Evolutionary conservation across 257 asterid species (phyloP).

Genomic region (Eucommia ulmoides): DNA sequence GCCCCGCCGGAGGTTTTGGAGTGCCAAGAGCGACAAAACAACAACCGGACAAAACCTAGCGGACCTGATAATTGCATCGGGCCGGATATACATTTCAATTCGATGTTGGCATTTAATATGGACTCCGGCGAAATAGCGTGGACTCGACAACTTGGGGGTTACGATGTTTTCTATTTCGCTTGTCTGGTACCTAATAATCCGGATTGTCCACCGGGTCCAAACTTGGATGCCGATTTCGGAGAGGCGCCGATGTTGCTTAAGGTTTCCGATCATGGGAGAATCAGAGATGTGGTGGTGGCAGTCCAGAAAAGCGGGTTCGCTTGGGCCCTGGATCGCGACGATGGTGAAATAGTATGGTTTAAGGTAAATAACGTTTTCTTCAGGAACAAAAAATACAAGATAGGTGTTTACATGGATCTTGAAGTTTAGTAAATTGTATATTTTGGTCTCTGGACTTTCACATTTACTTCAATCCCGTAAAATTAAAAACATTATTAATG

Average conservation of each 20-base stretch:
- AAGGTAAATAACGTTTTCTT: slow-evolving; percentile 17
- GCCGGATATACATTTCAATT: slow-evolving; percentile 45
- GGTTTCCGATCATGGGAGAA: slow-evolving; percentile 16
- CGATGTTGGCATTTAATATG: slow-evolving; percentile 42
- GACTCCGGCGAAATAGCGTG: slow-evolving; percentile 39
- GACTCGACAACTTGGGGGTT: slow-evolving; percentile 45
- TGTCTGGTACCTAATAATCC: slow-evolving; percentile 58
- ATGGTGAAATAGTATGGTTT: slow-evolving; percentile 39
- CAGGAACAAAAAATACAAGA: neutral
- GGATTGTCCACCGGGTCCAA: slow-evolving; percentile 65
- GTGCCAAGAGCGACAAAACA: slow-evolving; percentile 44
- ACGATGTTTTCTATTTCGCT: slow-evolving; percentile 48
- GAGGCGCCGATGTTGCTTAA: slow-evolving; percentile 70
- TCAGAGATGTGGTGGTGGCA: slow-evolving; percentile 46
- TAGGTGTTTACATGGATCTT: no score
- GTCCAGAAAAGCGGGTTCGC: no score
- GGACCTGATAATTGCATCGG: slow-evolving; percentile 38
- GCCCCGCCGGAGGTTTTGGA: slow-evolving; percentile 46
- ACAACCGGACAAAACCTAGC: slow-evolving; percentile 34
- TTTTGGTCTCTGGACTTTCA: no score
- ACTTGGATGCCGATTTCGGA: slow-evolving; percentile 69
- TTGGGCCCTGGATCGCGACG: slow-evolving; percentile 54
- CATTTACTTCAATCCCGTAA: no score
- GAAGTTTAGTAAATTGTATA: no score
- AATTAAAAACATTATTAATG: no score